These are phyloP conservation scores for Colletotrichum sp. DNA, from an alignment of 2,329 filamentous ascomycete species.

Conservation along the genomic window DNA sequence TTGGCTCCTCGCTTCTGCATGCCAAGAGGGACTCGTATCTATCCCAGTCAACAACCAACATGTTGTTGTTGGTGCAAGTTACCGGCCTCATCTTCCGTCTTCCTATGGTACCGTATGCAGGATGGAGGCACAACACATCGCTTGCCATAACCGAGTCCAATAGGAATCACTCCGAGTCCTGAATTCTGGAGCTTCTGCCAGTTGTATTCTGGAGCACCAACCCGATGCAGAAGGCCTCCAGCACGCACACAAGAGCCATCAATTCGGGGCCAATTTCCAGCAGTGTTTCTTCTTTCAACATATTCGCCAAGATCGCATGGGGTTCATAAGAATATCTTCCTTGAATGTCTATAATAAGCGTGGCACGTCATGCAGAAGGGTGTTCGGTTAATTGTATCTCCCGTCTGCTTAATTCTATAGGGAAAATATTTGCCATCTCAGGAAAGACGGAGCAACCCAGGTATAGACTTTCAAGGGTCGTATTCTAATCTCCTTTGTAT, in stretches of 20 bases:
- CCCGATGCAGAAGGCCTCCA: background rate
- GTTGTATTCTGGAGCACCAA: background rate
- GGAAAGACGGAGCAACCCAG: no score
- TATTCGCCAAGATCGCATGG: no score
- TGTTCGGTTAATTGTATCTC: no score
- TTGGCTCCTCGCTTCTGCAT: background rate
- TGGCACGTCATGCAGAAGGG: no score
- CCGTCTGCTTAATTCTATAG: no score
- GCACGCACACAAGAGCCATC: background rate
- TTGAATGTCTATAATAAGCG: no score
- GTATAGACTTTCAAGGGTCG: no score
- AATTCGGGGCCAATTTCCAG: background rate
- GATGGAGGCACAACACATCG: background rate
- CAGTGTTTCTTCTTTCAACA: background rate
- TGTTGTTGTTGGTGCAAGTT: background rate
- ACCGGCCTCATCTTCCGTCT: background rate
- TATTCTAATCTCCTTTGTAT: no score
- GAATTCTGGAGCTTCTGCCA: background rate
- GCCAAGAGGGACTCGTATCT: background rate
- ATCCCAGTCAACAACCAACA: background rate
- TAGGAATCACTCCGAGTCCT: background rate
- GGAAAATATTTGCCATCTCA: no score
- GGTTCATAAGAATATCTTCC: no score
- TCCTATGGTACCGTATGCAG: background rate
- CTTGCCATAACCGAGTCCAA: background rate